Evolutionary conservation across 1,139 yeast genomes (phyloP).

Genomic region (Diutina neorugosa): DNA sequence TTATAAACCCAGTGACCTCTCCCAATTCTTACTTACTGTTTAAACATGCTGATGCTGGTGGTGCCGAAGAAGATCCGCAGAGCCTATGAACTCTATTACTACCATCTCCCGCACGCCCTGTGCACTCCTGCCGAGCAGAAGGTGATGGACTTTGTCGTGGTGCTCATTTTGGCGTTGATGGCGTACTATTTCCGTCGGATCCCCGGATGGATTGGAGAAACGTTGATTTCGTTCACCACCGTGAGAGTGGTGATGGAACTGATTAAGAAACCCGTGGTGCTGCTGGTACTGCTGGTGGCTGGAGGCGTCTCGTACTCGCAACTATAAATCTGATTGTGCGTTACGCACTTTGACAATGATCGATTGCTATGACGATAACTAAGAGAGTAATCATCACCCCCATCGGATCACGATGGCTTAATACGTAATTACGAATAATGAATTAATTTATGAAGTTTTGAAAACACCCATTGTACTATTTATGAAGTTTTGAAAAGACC

Average conservation of each 20-base stretch:
- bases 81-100: background rate
- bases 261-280: background rate
- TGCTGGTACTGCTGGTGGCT: background rate
- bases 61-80: background rate
- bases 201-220: background rate
- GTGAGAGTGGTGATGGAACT: background rate
- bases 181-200: background rate
- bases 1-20: background rate
- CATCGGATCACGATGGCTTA: background rate
- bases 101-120: background rate
- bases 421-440: background rate
- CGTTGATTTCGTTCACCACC: background rate
- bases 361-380: too few relatives aligned
- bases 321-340: background rate
- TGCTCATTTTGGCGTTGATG: background rate
- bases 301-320: background rate
- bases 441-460: background rate
- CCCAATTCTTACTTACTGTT: background rate
- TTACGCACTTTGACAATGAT: too few relatives aligned
- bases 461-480: too few relatives aligned
- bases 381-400: background rate
- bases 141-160: background rate
- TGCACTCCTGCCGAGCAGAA: background rate
- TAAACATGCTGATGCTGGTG: background rate
- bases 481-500: background rate